Evolutionary conservation across 331 rosid species (phyloP).

Genomic region (Quercus phellos): DNA sequence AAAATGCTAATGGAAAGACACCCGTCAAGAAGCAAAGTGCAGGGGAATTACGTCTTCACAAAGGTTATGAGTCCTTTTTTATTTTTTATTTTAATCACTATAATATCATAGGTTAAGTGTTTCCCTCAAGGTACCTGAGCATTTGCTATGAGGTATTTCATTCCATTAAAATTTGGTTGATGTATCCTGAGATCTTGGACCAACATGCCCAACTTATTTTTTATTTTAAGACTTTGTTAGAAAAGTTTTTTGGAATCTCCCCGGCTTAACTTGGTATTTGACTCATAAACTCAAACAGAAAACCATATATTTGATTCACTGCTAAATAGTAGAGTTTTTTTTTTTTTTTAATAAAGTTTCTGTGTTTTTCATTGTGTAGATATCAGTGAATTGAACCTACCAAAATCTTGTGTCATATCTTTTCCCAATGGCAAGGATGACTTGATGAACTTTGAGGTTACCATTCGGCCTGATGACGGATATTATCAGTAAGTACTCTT

Average conservation of each 20-base stretch:
- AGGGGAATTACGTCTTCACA: slow-evolving; percentile 46
- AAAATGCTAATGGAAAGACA: slow-evolving; percentile 21
- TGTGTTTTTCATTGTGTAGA: slow-evolving; percentile 23
- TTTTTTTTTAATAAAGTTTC: background rate
- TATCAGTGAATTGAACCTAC: slow-evolving; percentile 46
- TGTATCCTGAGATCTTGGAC: background rate
- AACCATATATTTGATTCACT: background rate
- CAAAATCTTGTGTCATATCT: slow-evolving; percentile 42
- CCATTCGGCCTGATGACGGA: slow-evolving; percentile 51
- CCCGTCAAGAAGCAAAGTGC: slow-evolving; percentile 36
- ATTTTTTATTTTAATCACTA: background rate
- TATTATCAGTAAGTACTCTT: slow-evolving; percentile 32
- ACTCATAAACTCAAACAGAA: background rate
- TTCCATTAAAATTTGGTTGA: background rate
- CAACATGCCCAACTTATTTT: background rate
- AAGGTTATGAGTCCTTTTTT: slow-evolving; percentile 15
- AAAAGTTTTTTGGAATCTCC: background rate
- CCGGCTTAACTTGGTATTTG: background rate
- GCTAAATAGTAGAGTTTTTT: background rate
- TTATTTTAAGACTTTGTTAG: background rate
- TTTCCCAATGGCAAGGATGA: slow-evolving; percentile 54
- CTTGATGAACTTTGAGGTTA: slow-evolving; percentile 54
- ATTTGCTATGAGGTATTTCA: background rate
- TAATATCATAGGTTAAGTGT: background rate
- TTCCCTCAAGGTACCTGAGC: background rate